Conservation (phyloP, 805 yeast species). For the Helenozyma rhizophorensis region DNA sequence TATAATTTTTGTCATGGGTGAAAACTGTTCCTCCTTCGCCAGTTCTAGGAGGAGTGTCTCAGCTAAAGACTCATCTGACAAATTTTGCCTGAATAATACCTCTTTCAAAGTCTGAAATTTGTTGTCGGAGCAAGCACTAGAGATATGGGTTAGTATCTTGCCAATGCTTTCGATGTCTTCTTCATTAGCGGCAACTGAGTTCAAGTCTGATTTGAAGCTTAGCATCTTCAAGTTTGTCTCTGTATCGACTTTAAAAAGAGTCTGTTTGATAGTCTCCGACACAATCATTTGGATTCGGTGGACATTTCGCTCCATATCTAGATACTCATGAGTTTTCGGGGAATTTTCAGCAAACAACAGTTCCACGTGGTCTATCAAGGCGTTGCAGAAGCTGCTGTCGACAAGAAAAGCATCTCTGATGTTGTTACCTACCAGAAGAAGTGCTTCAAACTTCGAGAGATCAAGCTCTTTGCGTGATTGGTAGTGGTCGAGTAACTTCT, state of each 20-base stretch:
- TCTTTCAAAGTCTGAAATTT: constrained; percentile 8
- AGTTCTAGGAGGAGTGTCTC: constrained; percentile 14
- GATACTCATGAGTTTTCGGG: constrained; percentile 35
- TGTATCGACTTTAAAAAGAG: constrained; percentile 1
- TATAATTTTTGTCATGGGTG: constrained; percentile 10
- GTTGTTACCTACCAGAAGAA: constrained; percentile 4
- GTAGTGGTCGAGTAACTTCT: constrained; percentile 13
- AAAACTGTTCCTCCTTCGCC: not conserved
- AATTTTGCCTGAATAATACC: constrained; percentile 16
- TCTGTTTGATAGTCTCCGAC: not conserved
- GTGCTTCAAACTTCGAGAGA: constrained; percentile 14
- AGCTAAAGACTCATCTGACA: constrained; percentile 21
- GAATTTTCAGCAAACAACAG: constrained; percentile 20
- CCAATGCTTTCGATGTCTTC: constrained; percentile 6
- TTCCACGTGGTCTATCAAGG: constrained; percentile 25
- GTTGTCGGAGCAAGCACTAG: constrained; percentile 1
- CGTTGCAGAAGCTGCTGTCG: constrained; percentile 18
- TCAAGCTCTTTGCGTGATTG: constrained; percentile 5
- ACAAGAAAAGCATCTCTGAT: constrained; percentile 7
- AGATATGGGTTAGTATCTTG: constrained; percentile 9
- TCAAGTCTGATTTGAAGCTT: constrained; percentile 22
- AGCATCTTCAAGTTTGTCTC: constrained; percentile 14
- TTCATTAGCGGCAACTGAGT: constrained; percentile 7
- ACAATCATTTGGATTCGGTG: constrained; percentile 6
- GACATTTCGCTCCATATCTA: constrained; percentile 25